phyloP scores from a whole-genome alignment of 441 rosid genomes.

The Isatis lusitanica region DNA sequence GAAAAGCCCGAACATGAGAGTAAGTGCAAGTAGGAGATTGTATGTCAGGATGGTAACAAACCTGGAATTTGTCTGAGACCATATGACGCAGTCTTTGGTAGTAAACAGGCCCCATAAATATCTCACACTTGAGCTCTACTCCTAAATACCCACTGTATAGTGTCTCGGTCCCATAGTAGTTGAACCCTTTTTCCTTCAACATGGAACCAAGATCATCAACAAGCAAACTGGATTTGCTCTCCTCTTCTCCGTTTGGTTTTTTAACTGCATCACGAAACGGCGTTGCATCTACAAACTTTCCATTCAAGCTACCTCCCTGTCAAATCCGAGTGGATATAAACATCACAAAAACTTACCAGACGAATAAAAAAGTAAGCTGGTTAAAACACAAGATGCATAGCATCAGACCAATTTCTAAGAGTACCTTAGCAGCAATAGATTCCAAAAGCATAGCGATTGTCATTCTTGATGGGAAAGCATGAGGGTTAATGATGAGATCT shows the following conservation, averaged over 20 bases:
- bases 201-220: slow-evolving; percentile 84
- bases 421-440: slow-evolving; percentile 94
- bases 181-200: slow-evolving; percentile 73
- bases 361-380: neutral
- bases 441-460: slow-evolving; percentile 98
- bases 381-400: slow-evolving; percentile 2
- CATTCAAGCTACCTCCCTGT: slow-evolving; percentile 90
- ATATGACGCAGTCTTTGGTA: slow-evolving; percentile 97
- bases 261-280: slow-evolving; percentile 72
- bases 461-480: slow-evolving; percentile 99
- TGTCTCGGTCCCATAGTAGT: slow-evolving; percentile 83
- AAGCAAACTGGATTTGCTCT: slow-evolving; percentile 55
- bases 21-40: neutral
- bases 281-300: slow-evolving; percentile 90
- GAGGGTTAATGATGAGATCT: slow-evolving; percentile 97
- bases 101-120: slow-evolving; percentile 95
- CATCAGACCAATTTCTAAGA: neutral
- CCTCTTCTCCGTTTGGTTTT: slow-evolving; percentile 44
- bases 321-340: slow-evolving; percentile 9
- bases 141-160: slow-evolving; percentile 88
- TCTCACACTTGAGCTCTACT: slow-evolving; percentile 84
- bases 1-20: neutral
- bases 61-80: slow-evolving; percentile 99
- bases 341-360: neutral
- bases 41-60: slow-evolving; percentile 21